Base-by-base conservation (phyloP, 345 rosid genomes). In the Sisymbrium altissimum region DNA sequence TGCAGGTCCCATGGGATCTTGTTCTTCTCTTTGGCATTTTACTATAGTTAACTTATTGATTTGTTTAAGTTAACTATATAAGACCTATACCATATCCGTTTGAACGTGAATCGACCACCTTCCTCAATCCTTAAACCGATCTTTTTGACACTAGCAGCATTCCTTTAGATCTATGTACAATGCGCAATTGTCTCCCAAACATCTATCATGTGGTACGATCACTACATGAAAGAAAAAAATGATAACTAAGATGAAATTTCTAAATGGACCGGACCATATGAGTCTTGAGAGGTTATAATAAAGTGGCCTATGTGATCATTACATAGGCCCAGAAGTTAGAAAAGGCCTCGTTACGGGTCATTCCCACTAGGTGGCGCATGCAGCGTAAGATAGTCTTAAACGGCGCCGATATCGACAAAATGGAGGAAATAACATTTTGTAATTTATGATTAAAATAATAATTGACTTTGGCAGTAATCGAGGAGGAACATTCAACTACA, bases 401-500 rank as follows among this genome's bases (percentile, higher is more conserved):
- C 35, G 11, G 68, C 3, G 43, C 30, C 40, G 32, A 19, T 64
- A 35, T 64, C 64, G 64, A 73, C 77, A 73, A 63, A 18, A 63
- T 54, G 32, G 56, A 50, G 29, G 25, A 49, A 33, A 6, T 30
- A 29, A 10, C 3, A 10, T 10, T 11, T 49, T 46, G 8, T 46
- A 2, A 53, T 25, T 27, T 36, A 36, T 9, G 11, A 36, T 38
- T 38, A 2, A 27, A 27, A 27, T 9, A 39, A 11, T n/a, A 30
- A 19, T 19, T 29, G 9, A 21, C 35, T 23, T 46, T 36, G 15
- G 52, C 4, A 27, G 50, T 33, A 30, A 54, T 35, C 17, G 46
- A 44, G 65, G 77, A 64, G 65, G 58, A 73, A 73, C 77, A 73
- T 64, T 66, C 50, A 73, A 55, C 25, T 27, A 73, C 48, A 36